These are phyloP conservation scores for Trametes polyzona DNA, from an alignment of 1,284 basidiomycete genomes.

Conservation along the genomic window DNA sequence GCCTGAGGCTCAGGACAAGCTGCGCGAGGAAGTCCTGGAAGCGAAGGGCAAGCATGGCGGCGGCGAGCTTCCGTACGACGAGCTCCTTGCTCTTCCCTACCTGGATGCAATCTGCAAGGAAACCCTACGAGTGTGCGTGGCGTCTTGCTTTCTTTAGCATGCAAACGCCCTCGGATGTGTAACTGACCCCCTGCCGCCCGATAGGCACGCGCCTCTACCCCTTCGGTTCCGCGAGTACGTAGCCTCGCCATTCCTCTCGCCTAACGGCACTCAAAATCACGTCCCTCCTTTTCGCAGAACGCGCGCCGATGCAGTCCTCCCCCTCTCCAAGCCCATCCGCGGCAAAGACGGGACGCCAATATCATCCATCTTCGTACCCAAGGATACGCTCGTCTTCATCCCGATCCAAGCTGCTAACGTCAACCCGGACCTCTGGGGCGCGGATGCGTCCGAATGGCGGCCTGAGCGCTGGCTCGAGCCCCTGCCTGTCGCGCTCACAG, in stretches of 20 bases:
- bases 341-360: slow-evolving; percentile 14
- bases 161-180: neutral
- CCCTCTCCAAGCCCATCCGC: slow-evolving; percentile 13
- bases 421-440: slow-evolving; percentile 15
- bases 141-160: neutral
- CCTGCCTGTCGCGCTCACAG: slow-evolving; percentile 10
- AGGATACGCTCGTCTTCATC: slow-evolving; percentile 14
- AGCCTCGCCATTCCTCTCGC: neutral
- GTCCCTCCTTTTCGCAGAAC: neutral
- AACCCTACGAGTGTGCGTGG: neutral
- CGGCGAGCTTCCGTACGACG: slow-evolving; percentile 1
- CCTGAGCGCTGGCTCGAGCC: slow-evolving; percentile 22
- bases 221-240: neutral
- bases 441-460: slow-evolving; percentile 17
- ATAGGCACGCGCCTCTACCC: neutral
- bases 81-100: slow-evolving; percentile 41
- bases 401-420: slow-evolving; percentile 12
- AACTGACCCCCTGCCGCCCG: neutral
- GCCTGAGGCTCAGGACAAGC: neutral
- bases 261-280: neutral
- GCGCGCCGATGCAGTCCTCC: slow-evolving; percentile 11
- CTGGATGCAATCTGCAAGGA: slow-evolving; percentile 48
- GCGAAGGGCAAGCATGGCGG: slow-evolving; percentile 35
- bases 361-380: slow-evolving; percentile 9
- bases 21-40: neutral